These are phyloP conservation scores for Verticillium tricorpus DNA, from an alignment of 2,329 filamentous ascomycete genomes.

Conservation along the genomic window DNA sequence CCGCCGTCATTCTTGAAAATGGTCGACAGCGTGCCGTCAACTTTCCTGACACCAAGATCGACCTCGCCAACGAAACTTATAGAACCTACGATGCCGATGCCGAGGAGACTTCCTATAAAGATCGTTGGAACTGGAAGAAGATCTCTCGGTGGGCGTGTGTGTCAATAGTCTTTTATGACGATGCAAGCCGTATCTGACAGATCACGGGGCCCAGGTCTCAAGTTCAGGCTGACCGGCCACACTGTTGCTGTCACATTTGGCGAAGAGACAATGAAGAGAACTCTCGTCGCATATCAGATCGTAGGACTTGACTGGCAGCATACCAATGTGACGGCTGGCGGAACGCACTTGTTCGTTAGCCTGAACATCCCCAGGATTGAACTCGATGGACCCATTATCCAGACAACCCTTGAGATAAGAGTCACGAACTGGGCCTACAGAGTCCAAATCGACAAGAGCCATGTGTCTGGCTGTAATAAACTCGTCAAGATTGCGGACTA, in stretches of 20 bases:
- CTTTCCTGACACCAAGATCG: constrained; percentile 34
- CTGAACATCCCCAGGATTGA: constrained; percentile 38
- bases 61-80: constrained; percentile 24
- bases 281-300: constrained; percentile 54
- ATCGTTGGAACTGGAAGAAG: constrained; percentile 56
- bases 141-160: constrained; percentile 58
- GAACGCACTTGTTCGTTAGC: constrained; percentile 51
- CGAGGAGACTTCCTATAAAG: constrained; percentile 55
- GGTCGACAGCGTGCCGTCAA: constrained; percentile 34
- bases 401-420: constrained; percentile 50
- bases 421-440: constrained; percentile 60
- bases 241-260: constrained; percentile 51
- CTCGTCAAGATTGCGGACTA: constrained; percentile 38
- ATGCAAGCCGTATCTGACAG: constrained; percentile 3
- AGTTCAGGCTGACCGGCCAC: constrained; percentile 50
- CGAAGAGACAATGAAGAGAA: constrained; percentile 40
- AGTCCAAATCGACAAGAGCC: constrained; percentile 50
- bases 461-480: constrained; percentile 37
- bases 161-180: background rate
- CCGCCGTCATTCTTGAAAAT: constrained; percentile 33
- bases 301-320: constrained; percentile 56
- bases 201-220: constrained; percentile 44
- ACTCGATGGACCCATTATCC: constrained; percentile 34
- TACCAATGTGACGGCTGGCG: constrained; percentile 53
- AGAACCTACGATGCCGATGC: constrained; percentile 46